Conservation (phyloP, 2,329 filamentous ascomycete genomes). For the Phoma sp. region DNA sequence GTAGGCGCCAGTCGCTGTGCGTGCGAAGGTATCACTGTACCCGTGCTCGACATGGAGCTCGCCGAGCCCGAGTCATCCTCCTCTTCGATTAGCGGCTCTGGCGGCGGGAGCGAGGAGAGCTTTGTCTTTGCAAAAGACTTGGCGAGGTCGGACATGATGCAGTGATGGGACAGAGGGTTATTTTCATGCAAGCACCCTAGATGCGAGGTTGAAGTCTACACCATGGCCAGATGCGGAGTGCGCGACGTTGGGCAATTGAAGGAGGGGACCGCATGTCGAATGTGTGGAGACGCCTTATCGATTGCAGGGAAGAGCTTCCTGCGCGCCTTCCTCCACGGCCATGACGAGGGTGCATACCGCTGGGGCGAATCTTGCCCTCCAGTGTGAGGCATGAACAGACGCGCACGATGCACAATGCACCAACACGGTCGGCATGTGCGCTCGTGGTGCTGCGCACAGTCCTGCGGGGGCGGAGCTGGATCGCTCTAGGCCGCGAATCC, state of each 20-base stretch:
- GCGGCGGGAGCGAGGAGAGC: slow-evolving; percentile 66
- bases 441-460: background rate
- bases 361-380: background rate
- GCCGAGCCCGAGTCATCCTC: slow-evolving; percentile 61
- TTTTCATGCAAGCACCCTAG: background rate
- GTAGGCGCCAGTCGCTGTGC: slow-evolving; percentile 67
- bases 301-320: slow-evolving; percentile 20
- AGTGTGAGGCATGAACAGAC: background rate
- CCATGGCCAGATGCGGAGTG: background rate
- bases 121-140: slow-evolving; percentile 80
- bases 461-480: background rate
- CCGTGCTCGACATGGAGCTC: slow-evolving; percentile 89
- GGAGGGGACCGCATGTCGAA: slow-evolving; percentile 13
- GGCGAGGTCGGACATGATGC: slow-evolving; percentile 80
- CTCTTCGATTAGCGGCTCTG: slow-evolving; percentile 56
- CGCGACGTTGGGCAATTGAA: slow-evolving; percentile 12
- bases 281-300: slow-evolving; percentile 15
- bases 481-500: slow-evolving; percentile 16
- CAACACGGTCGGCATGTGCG: background rate
- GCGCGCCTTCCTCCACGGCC: background rate
- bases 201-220: slow-evolving; percentile 1
- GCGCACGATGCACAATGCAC: background rate
- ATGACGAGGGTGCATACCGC: slow-evolving; percentile 1
- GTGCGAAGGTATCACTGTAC: slow-evolving; percentile 84
- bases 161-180: background rate